These are phyloP conservation scores for Onygenales sp. DNA, from an alignment of 2,329 filamentous ascomycete species.

Conservation along the genomic window DNA sequence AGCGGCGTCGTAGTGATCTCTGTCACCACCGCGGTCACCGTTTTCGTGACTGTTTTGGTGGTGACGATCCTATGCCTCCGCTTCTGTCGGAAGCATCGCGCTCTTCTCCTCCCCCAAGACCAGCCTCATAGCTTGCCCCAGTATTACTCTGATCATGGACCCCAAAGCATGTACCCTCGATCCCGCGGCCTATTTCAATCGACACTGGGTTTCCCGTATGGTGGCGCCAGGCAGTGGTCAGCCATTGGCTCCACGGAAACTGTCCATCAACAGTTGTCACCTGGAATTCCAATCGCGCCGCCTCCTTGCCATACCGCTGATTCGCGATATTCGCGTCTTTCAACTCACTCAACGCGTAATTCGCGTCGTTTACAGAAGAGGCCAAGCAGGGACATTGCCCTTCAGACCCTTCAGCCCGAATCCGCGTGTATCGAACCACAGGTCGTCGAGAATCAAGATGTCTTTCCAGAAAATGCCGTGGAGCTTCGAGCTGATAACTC, in stretches of 20 bases:
- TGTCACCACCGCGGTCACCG: not conserved
- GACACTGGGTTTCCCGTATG: not conserved
- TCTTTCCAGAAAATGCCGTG: not conserved
- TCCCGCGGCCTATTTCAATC: conserved; percentile 2
- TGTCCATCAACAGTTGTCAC: not conserved
- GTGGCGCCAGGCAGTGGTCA: not conserved
- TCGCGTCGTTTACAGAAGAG: conserved; percentile 1
- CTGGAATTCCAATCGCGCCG: not conserved
- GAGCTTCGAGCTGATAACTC: not conserved
- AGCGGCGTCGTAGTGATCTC: conserved; percentile 1
- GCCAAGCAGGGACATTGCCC: not conserved
- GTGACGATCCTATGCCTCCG: conserved; percentile 1
- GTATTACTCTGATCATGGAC: not conserved
- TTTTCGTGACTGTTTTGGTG: not conserved
- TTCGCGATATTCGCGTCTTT: not conserved
- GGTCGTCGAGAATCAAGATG: not conserved
- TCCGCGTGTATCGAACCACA: not conserved
- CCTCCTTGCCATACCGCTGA: not conserved
- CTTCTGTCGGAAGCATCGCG: not conserved
- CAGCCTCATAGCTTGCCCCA: too few species aligned
- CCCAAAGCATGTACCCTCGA: not conserved
- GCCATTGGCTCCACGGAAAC: not conserved
- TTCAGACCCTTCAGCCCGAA: not conserved
- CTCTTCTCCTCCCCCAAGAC: not conserved
- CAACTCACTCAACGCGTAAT: not conserved